Evolutionary conservation across 208 protist species (phyloP), one percentile per base, ranked within the genome.

Genomic region (Wallacemonas sp.): DNA sequence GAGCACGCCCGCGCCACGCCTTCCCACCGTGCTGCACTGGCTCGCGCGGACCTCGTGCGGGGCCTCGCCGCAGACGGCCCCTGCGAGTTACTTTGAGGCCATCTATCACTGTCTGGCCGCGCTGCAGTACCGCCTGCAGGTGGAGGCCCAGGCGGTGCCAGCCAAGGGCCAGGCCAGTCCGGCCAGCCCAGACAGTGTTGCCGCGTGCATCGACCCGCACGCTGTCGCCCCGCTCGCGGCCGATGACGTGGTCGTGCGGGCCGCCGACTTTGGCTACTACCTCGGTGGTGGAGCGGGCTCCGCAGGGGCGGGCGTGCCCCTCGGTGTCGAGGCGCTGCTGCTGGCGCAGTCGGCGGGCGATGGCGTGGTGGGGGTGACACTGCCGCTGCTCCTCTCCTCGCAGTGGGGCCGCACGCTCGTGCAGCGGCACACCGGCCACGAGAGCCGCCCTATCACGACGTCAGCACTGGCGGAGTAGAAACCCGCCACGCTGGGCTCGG

Each of bases 321-420:
- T 79, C 33, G 18, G 33, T 18, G 73, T 45, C 8, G 75, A 81
- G 70, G 66, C 77, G 36, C 82, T 71, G 46, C 70, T 94, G 63
- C 74, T 94, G 22, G 55, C 84, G 62, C 79, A 85, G 62, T 52
- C 81, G 2, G 32, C 52, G 0, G 32, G 52, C 25, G 89, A 92
- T 50, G 61, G 62, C 2, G 55, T 33, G 2, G n/a, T 61, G 14
- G 63, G 54, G n/a, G 64, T 94, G 20, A 87, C 80, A 23, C 72
- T 94, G 41, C 71, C 86, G 14, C 50, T 88, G 0, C 69, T 94
- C 5, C 65, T 90, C 18, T 73, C 89, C 57, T 91, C 89, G 22
- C 86, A 89, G 48, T 94, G 89, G 89, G 86, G 84, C 1, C 65
- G 50, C 4, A 45, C 73, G 0, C 41, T 94, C 41, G 55, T 87